Conservation (phyloP, 2,329 filamentous ascomycete genomes). For the Aspergillus quadrilineatus region DNA sequence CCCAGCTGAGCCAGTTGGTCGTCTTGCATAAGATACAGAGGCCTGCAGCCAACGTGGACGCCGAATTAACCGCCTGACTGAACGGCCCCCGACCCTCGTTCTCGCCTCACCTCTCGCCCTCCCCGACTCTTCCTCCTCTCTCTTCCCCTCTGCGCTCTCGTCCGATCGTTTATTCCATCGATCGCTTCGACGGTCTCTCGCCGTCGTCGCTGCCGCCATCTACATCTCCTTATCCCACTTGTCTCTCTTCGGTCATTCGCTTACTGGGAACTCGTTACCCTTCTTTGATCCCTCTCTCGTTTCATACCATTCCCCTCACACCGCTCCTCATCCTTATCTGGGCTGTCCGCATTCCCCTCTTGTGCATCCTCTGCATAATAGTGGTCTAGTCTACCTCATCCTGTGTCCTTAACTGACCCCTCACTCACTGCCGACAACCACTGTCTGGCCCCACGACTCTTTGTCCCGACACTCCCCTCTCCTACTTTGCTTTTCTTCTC, state of each 20-base stretch:
- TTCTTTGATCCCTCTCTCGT: conserved; percentile 7
- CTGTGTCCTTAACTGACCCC: conserved; percentile 13
- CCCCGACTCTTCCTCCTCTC: conserved; percentile 7
- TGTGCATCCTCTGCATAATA: background rate
- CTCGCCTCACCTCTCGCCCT: conserved; percentile 1
- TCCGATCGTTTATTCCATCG: conserved; percentile 12
- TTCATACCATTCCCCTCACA: conserved; percentile 8
- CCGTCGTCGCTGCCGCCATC: conserved; percentile 8
- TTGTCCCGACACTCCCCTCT: conserved; percentile 14
- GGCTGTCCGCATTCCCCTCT: background rate
- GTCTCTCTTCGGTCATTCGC: conserved; percentile 7
- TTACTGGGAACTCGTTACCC: conserved; percentile 4
- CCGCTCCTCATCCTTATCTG: conserved; percentile 10
- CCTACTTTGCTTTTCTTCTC: conserved; percentile 6
- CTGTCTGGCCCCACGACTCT: conserved; percentile 19
- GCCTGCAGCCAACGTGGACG: conserved; percentile 3
- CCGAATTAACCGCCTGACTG: conserved; percentile 8
- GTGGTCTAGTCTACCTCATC: background rate
- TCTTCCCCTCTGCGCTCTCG: background rate
- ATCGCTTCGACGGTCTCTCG: conserved; percentile 4
- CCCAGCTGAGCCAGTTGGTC: conserved; percentile 3
- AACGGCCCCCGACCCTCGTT: conserved; percentile 6
- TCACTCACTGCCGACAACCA: conserved; percentile 16
- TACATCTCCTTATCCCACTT: background rate
- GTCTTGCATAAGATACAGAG: conserved; percentile 3